phyloP scores from a whole-genome alignment of 2,329 filamentous ascomycete species.

The Xylaria arbuscula region DNA sequence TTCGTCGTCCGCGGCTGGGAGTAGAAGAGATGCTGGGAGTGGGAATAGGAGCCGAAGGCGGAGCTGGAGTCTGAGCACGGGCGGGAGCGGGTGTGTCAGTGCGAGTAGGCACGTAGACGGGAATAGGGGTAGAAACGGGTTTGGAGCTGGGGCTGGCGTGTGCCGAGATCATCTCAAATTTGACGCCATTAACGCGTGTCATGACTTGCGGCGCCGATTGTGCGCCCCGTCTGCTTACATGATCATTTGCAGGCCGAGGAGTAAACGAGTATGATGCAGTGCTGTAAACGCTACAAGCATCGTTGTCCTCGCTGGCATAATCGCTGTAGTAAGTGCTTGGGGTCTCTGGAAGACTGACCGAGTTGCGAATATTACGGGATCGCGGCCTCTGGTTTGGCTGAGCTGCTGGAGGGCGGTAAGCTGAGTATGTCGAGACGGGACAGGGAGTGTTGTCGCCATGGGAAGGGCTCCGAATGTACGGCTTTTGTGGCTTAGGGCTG shows the following conservation, averaged over 20 bases:
- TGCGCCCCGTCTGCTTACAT: not conserved
- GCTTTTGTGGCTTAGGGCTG: not conserved
- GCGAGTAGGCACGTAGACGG: not conserved
- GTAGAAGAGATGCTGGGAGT: not conserved
- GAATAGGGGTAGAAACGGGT: not conserved
- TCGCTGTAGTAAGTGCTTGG: not conserved
- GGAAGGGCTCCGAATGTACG: not conserved
- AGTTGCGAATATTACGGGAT: not conserved
- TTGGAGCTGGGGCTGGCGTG: not conserved
- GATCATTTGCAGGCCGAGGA: not conserved
- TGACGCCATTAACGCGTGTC: conserved; percentile 10
- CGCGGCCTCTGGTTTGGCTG: not conserved
- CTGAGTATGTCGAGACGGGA: conserved; percentile 21
- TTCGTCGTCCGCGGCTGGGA: not conserved
- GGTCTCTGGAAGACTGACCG: conserved; percentile 6
- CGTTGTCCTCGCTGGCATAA: not conserved
- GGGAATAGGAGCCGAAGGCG: not conserved
- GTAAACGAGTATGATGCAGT: conserved; percentile 7
- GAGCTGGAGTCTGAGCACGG: not conserved
- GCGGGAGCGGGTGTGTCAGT: not conserved
- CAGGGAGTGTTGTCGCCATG: too few species aligned
- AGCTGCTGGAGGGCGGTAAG: conserved; percentile 30
- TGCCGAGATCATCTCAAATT: conserved; percentile 19
- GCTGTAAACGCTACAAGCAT: conserved; percentile 14
- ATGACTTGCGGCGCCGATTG: conserved; percentile 8